phyloP scores from a whole-genome alignment of 2,329 filamentous ascomycete genomes.

The Ceratocystis destructans region DNA sequence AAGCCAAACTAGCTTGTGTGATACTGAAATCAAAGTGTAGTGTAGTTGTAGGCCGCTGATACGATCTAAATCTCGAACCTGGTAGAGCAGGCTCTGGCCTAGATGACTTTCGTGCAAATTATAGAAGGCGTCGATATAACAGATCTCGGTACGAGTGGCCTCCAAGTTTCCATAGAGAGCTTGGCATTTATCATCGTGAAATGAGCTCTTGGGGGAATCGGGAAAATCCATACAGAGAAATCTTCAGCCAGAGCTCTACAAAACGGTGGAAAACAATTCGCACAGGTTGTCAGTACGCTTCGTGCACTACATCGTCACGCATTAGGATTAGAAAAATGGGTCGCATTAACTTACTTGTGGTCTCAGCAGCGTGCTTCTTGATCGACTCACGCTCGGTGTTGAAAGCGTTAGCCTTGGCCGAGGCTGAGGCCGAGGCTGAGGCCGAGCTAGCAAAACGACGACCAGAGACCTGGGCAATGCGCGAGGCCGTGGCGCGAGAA shows the following conservation, averaged over 20 bases:
- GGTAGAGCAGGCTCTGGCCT: too few species aligned
- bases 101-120: too few species aligned
- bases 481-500: slow-evolving; percentile 48
- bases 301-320: background rate
- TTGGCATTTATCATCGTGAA: too few species aligned
- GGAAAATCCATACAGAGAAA: slow-evolving; percentile 55
- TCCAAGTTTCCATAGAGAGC: too few species aligned
- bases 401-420: slow-evolving; percentile 54
- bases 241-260: slow-evolving; percentile 84
- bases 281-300: slow-evolving; percentile 17
- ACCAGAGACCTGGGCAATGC: slow-evolving; percentile 44
- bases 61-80: too few species aligned
- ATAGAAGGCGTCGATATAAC: too few species aligned
- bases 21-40: background rate
- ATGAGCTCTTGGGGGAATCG: too few species aligned
- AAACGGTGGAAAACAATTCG: background rate
- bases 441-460: slow-evolving; percentile 58
- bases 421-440: slow-evolving; percentile 25
- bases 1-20: background rate
- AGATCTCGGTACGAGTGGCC: too few species aligned
- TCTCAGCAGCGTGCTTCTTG: slow-evolving; percentile 76
- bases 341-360: slow-evolving; percentile 52
- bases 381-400: slow-evolving; percentile 81
- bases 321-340: background rate
- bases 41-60: too few species aligned